These are phyloP conservation scores for Cyclostephanos tholiformis DNA, from an alignment of 108 stramenopile species.

Conservation along the genomic window DNA sequence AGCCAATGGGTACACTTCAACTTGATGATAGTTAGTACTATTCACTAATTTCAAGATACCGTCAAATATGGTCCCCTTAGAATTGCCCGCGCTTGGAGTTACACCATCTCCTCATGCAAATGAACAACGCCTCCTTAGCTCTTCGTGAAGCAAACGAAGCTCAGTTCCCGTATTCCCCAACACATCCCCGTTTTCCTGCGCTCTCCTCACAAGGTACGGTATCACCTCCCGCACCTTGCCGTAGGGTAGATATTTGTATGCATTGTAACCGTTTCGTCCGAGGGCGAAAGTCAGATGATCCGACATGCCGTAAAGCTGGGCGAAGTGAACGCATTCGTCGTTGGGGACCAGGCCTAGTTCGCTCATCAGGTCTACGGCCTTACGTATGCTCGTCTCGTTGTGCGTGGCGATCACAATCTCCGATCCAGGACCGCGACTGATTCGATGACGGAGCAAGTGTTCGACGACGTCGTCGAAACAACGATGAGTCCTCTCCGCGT, in stretches of 20 bases:
- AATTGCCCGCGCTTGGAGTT: background rate
- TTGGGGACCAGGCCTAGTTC: constrained; percentile 58
- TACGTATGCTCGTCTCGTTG: constrained; percentile 85
- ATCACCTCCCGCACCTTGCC: constrained; percentile 93
- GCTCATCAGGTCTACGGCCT: constrained; percentile 75
- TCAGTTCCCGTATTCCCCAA: constrained; percentile 66
- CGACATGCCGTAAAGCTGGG: constrained; percentile 96
- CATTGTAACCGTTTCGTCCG: constrained; percentile 82
- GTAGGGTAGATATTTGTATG: constrained; percentile 96
- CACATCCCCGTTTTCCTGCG: constrained; percentile 93
- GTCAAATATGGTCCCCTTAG: too few relatives aligned
- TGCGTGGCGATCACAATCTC: constrained; percentile 96
- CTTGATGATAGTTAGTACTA: too few relatives aligned
- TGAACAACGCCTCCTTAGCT: constrained; percentile 43
- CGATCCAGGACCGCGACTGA: constrained; percentile 35
- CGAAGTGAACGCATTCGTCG: constrained; percentile 73
- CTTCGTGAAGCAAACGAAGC: constrained; percentile 54
- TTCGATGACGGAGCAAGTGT: constrained; percentile 57
- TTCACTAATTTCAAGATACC: too few relatives aligned
- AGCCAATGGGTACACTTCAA: background rate
- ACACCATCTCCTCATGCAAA: background rate
- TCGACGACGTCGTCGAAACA: constrained; percentile 85
- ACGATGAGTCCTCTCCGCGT: constrained; percentile 86
- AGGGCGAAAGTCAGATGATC: constrained; percentile 94
- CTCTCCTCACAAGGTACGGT: constrained; percentile 95